Base-by-base conservation (phyloP, 345 rosid species). In the Brassica napus region DNA sequence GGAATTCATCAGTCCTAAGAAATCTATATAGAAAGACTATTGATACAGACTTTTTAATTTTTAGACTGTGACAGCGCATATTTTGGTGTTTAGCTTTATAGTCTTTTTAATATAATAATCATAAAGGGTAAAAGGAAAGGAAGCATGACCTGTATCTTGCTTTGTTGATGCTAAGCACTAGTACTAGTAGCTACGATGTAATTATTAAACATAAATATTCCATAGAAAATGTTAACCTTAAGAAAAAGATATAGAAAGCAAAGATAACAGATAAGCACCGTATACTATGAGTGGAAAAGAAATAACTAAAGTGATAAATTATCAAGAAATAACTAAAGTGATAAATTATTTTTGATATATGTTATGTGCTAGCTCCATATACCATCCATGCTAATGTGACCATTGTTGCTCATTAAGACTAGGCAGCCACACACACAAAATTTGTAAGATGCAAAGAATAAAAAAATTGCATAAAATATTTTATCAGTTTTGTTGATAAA, bases 91-190 rank as follows among this genome's bases (percentile, higher is more conserved):
- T 69, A 74, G 21, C 74, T 74, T 74, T 74, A 61, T 74, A 68
- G 71, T 68, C 57, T 74, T 61, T 74, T 54, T 62, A 63, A 63
- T 54, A 74, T 18, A 37, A 16, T 63, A 12, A 16, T 52, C 63
- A n/a, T 49, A 62, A 62, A 60, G n/a, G 8, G 3, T 28, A 34
- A 37, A 71, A 39, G 23, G 39, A 49, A 30, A 68, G 23, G 61
- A 67, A 69, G 66, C 44, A 30, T 79, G 75, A 62, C 62, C 35
- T 79, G 65, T 68, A 16, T 54, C 8, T 62, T 47, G 69, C 77
- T 73, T 68, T 69, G 57, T 74, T 61, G 82, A 79, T 79, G 78
- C 74, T 34, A 10, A 32, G 74, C 61, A 64, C 14, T 68, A 52
- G 34, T 78, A 64, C 14, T 68, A 52, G 34, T 78, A 62, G 75